Evolutionary conservation across 495 filamentous ascomycete genomes (phyloP), one percentile per base, ranked within the genome.

Genomic region (Penicillium cataractarum): DNA sequence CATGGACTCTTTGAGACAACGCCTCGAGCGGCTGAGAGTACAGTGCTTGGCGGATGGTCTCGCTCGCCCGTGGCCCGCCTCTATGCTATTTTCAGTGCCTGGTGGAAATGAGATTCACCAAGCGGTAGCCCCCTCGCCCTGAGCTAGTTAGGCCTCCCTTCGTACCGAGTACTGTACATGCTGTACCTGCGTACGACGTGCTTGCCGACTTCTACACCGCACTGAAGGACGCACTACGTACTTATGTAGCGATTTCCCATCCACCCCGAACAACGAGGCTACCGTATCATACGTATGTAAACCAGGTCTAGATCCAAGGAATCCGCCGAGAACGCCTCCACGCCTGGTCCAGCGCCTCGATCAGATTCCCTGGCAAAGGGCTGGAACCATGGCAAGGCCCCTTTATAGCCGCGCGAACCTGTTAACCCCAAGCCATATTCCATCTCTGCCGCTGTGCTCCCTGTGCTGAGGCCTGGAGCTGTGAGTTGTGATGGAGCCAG

Each of bases 61-160:
- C 24, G 46, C 46, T 50, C 46, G 8, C 21, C 15, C 13, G 4
- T n/a, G 15, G 46, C 24, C 24, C 27, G 46, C 46, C 46, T 50
- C 46, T 5, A 29, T 29, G 24, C 46, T 50, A 29, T 29, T 50
- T 50, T 15, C 46, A 50, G 46, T n/a, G 46, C 13, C 46, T 26
- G 46, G 46, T 50, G 26, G 46, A 50, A 50, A 50, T 29, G 26
- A 50, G 24, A 50, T 7, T 50, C 13, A 5, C 46, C 46, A 50
- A 12, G 24, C 26, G 2, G 10, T 15, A 26, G 24, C 19, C 42
- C 7, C 29, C 29, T 3, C 4, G 29, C 29, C 29, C 29, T 31
- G n/a, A n/a, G n/a, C n/a, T n/a, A n/a, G n/a, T n/a, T n/a, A n/a
- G n/a, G n/a, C n/a, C n/a, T n/a, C n/a, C n/a, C n/a, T n/a, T n/a